Conservation (phyloP, 345 rosid genomes). For the Reutealis trisperma region DNA sequence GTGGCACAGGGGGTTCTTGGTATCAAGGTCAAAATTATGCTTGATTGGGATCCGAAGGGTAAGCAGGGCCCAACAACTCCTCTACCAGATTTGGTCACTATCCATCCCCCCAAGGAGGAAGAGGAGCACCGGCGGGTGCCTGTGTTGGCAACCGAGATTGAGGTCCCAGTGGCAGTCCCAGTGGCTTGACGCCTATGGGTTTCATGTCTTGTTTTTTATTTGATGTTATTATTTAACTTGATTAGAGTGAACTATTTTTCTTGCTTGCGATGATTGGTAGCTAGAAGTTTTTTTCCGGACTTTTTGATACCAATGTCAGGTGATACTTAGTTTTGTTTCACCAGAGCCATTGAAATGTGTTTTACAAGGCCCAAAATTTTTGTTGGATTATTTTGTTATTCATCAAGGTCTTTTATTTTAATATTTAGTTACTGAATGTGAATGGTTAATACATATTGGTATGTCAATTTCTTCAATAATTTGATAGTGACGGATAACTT, state of each 20-base stretch:
- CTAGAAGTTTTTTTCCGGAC: not conserved
- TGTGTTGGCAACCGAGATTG: slow-evolving; percentile 35
- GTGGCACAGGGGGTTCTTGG: slow-evolving; percentile 75
- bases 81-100: slow-evolving; percentile 76
- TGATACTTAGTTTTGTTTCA: slow-evolving; percentile 4
- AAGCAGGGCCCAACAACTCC: slow-evolving; percentile 75
- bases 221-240: not conserved
- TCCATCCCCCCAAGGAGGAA: slow-evolving; percentile 80
- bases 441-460: not conserved
- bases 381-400: not conserved
- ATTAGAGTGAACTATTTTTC: not conserved
- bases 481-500: too few relatives aligned
- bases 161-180: slow-evolving; percentile 18
- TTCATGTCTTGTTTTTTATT: not conserved
- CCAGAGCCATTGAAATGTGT: not conserved
- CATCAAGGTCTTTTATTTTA: not conserved
- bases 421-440: not conserved
- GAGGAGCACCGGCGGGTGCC: slow-evolving; percentile 29
- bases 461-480: too few relatives aligned
- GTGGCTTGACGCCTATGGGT: slow-evolving; percentile 27
- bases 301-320: not conserved
- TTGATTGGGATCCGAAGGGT: slow-evolving; percentile 90
- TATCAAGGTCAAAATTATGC: slow-evolving; percentile 86
- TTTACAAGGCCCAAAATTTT: not conserved
- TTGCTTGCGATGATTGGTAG: not conserved